A percentile compares a stretch with the other conserved stretches of the same genome.
phyloP scores from a whole-genome alignment of 805 yeast genomes.

The Barnettozyma populi region DNA sequence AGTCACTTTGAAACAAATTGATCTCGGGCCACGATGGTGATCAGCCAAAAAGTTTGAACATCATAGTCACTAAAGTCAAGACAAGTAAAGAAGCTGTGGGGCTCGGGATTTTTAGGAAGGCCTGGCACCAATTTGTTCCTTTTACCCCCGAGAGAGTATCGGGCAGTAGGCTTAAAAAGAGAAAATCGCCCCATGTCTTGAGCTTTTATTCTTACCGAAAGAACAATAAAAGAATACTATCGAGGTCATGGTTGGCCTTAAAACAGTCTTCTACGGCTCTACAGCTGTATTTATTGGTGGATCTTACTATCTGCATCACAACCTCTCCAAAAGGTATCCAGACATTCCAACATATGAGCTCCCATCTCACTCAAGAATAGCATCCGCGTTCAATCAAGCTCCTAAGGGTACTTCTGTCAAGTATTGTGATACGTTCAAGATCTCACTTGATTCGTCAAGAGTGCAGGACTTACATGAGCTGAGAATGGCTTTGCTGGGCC shows the following conservation, averaged over 20 bases:
- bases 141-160: background rate
- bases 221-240: background rate
- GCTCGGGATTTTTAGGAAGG: background rate
- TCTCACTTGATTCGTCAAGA: conserved; percentile 6
- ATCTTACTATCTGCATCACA: conserved; percentile 13
- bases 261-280: conserved; percentile 13
- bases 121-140: background rate
- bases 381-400: conserved; percentile 6
- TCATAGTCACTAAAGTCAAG: too few species aligned
- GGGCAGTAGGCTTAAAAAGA: background rate
- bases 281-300: conserved; percentile 12
- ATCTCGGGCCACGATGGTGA: too few species aligned
- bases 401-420: conserved; percentile 12
- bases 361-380: conserved; percentile 13
- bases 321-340: conserved; percentile 14
- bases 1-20: too few species aligned
- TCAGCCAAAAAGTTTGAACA: too few species aligned
- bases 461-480: background rate
- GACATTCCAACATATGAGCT: conserved; percentile 17
- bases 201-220: background rate
- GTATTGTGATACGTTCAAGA: conserved; percentile 19
- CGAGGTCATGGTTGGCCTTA: conserved; percentile 4
- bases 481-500: background rate
- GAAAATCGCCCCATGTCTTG: background rate
- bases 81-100: background rate